Base-by-base conservation (phyloP, 1,284 basidiomycete genomes). In the Leccinum olivaceoglutinosum region DNA sequence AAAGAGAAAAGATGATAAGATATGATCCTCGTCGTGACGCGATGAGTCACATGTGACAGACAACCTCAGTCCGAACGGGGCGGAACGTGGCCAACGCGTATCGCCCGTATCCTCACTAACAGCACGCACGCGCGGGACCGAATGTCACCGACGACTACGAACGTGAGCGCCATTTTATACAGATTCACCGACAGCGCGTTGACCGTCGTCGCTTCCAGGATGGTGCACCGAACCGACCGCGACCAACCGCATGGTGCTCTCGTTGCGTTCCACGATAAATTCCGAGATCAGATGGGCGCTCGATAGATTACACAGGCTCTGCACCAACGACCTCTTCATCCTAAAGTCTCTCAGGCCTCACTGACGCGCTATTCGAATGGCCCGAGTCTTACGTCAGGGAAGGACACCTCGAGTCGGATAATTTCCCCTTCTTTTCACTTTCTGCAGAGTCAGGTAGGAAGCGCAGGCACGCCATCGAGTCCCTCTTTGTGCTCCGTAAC, bases 341-440 rank as follows among this genome's bases (percentile, higher is more conserved):
- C 21, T 25, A 25, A 25, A 25, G 21, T 53, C 85, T 92, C 58
- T 89, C 90, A 0, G 90, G 90, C 4, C 78, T 94, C 46, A 84
- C 88, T 32, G 90, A 93, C 68, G 88, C 86, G 6, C 79, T 95
- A 18, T 88, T 93, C 68, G 87, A 89, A 68, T 89, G 90, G 87
- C 88, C 92, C 11, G 85, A 89, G 68, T 92, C 89, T 89, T 92
- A 86, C 69, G 79, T 81, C 59, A 76, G 71, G 2, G 81, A 84
- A 67, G 86, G 85, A 8, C 77, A 81, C 69, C 78, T 80, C 64
- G 73, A 76, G 39, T 75, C 76, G 49, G 78, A 81, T 54, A 68
- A 71, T 14, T 66, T 79, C 21, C 64, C 75, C 14, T 73, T 91
- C 46, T 92, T 92, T 65, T 81, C 86, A 21, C 70, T 80, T 9